Base-by-base conservation (phyloP, 129 eudicot species). In the Ambrosia trifida region DNA sequence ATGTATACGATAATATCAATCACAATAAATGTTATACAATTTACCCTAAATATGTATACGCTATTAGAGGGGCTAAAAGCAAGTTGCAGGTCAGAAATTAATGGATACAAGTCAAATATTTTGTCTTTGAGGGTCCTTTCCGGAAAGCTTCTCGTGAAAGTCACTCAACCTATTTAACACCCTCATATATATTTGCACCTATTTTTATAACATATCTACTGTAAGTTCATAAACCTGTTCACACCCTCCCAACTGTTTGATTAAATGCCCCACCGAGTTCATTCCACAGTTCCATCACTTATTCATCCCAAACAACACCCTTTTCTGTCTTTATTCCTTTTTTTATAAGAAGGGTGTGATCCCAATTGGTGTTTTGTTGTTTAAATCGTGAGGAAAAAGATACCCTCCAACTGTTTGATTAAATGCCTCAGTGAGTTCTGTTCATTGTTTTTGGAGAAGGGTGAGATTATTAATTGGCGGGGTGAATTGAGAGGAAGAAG, bases 261-360 rank as follows among this genome's bases (percentile, higher is more conserved):
- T 72, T 57, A 58, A 58, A 72, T 72, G 66, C 58, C 19, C 67
- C 76, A 24, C 32, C 58, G 76, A 72, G 13, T 52, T 54, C 13
- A 52, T 38, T 33, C 30, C 30, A 58, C 28, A 40, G 38, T 9
- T 63, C 9, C 19, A 31, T 16, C 43, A 32, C 47, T n/a, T 17
- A 4, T 40, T 63, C 11, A 13, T 32, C 10, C 41, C 32, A 59
- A 59, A 59, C 6, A 31, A 13, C 2, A 7, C 3, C 41, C 19
- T 11, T 5, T 11, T 31, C 60, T 20, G 32, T 20, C 32, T 20
- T 11, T 58, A 8, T 40, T 40, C 44, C 44, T 40, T 40, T 10
- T 40, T 40, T 40, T 40, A 8, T 40, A 10, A 40, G 6, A 40
- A 40, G 44, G 44, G 43, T 38, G 43, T 5, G 10, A 38, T 38